Evolutionary conservation across 495 filamentous ascomycete species (phyloP).

Genomic region (Talaromyces liani): DNA sequence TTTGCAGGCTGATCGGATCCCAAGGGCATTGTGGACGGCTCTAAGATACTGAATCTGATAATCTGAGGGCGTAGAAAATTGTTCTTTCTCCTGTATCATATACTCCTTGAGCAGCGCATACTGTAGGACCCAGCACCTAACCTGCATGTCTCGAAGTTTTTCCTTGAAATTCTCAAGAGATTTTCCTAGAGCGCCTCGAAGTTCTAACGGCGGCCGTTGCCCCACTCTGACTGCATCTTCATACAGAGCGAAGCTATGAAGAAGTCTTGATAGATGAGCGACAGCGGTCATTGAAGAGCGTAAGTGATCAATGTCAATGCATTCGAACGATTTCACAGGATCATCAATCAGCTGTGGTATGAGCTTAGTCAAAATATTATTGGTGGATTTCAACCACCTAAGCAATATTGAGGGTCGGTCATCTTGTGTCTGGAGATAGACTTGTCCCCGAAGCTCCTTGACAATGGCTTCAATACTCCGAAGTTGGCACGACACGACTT

Average conservation of each 20-base stretch:
- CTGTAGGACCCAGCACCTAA: constrained; percentile 77
- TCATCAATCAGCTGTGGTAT: constrained; percentile 59
- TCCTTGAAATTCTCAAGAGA: constrained; percentile 51
- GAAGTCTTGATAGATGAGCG: constrained; percentile 55
- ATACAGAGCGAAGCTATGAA: constrained; percentile 71
- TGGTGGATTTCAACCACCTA: constrained; percentile 66
- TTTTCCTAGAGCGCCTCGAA: constrained; percentile 35
- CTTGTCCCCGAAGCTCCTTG: constrained; percentile 56
- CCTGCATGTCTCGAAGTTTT: constrained; percentile 81
- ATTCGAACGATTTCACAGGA: constrained; percentile 63
- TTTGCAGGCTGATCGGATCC: constrained; percentile 78
- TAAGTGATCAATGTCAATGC: constrained; percentile 71
- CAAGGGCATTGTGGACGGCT: constrained; percentile 75
- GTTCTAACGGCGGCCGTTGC: constrained; percentile 40
- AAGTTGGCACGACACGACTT: constrained; percentile 78
- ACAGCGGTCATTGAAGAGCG: constrained; percentile 61
- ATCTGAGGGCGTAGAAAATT: constrained; percentile 56
- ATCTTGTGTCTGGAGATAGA: constrained; percentile 53
- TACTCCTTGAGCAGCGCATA: constrained; percentile 69
- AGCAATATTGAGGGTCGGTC: constrained; percentile 62
- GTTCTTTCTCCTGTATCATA: constrained; percentile 54
- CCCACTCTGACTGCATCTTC: constrained; percentile 77
- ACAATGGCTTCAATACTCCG: constrained; percentile 77
- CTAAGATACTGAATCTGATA: constrained; percentile 69
- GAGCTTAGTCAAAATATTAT: constrained; percentile 63